Evolutionary conservation across 805 yeast genomes (phyloP), one percentile per base, ranked within the genome.

Genomic region (Metschnikowia kunwiensis): DNA sequence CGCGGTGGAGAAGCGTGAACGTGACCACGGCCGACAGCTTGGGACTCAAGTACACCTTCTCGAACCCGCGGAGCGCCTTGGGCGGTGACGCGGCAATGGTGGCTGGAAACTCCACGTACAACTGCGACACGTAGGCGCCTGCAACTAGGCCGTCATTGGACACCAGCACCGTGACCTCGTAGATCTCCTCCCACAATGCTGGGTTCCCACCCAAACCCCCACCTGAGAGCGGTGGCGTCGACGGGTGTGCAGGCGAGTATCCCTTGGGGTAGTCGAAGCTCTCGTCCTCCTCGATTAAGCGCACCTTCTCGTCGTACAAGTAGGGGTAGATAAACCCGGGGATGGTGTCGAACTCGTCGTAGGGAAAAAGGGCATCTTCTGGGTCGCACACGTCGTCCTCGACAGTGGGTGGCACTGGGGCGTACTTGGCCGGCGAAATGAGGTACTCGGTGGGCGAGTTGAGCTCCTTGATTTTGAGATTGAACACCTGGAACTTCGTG

Each of bases 131-230:
- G 42, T 62, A 68, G 4, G 68, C 68, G 1, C 80, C 81, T 12
- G 55, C 57, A 20, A 52, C 50, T 6, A 59, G 57, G 0, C 82
- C 82, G 16, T 61, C 65, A 44, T 77, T 77, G 27, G 62, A 58
- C n/a, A 77, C 66, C 14, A 50, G 55, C 2, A 70, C 78, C 22
- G 58, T 55, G 3, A 74, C 75, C 32, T 64, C 54, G 46, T 73
- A 74, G 30, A 74, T 55, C 1, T 59, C 59, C 28, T 75, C 75
- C 81, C 81, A 78, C 24, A 78, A 60, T 0, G 75, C 80, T 5
- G 77, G 78, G 51, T 77, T 76, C 1, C 84, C 82, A 0, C 82
- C 82, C 14, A 72, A 44, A 0, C 75, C 77, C 14, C 83, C 83
- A 7, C 73, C 72, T 3, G 64, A 54, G 11, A 66, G 44, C 1